Evolutionary conservation across 73 alveolate genomes (phyloP), one percentile per base, ranked within the genome.

Genomic region (Breviolum minutum): DNA sequence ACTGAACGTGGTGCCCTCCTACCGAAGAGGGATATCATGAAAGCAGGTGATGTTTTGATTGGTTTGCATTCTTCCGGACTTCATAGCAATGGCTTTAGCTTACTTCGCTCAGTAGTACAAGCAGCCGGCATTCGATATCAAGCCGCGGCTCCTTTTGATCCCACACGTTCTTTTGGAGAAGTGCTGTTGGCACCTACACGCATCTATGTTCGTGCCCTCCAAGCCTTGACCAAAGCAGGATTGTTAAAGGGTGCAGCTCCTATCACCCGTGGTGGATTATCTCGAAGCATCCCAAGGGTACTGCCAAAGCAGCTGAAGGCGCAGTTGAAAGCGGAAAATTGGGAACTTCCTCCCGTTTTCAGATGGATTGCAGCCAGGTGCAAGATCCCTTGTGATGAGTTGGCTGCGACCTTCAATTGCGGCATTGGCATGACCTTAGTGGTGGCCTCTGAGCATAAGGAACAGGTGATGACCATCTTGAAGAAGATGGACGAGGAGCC

Each of bases 61-160:
- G 99, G 99, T 79, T 70, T 95, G 2, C 79, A 82, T 7, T 95
- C 99, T 61, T 83, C 95, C 17, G 99, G 99, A 4, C 71, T 95
- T 62, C 99, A 95, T 95, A 84, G 95, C 95, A 95, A 95, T 20
- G 99, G 99, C 68, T 95, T 84, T 81, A 80, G 95, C 70, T 70
- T 95, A 71, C 29, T 95, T 26, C 99, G 99, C 17, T 80, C 99
- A 0, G 94, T 80, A 61, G 97, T 90, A 32, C 97, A 90, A n/a
- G 97, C 97, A 8, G 97, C 97, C 13, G 97, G 97, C 88, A 90
- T 90, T 32, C 97, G 97, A 27, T 74, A 86, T 63, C 87, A 95
- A 60, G 99, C 95, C 27, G 95, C 99, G 19, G 99, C 99, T 19
- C 99, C 99, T 30, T 95, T 95, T 71, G 99, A 95, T 94, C 95